These are phyloP conservation scores for Mycena maculata DNA, from an alignment of 768 basidiomycete genomes.

Conservation along the genomic window DNA sequence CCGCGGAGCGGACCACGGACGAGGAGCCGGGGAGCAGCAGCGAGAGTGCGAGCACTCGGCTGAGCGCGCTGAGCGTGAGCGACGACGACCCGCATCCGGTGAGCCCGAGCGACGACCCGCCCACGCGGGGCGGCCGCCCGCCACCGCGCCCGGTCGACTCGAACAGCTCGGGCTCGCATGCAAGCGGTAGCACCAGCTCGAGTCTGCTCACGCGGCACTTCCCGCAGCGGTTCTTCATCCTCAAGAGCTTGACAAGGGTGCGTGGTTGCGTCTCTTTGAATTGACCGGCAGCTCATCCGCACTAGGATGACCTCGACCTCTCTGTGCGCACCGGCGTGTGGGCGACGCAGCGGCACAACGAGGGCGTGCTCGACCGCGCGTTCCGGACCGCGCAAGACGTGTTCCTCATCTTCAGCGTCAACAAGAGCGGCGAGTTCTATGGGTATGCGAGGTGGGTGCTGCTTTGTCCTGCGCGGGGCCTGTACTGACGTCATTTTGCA, in stretches of 20 bases:
- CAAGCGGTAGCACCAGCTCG: conserved; percentile 90
- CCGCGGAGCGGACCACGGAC: conserved; percentile 33
- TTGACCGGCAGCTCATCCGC: conserved; percentile 22
- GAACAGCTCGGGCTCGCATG: conserved; percentile 74
- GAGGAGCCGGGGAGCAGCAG: conserved; percentile 40
- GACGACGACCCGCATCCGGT: conserved; percentile 50
- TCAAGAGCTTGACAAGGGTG: conserved; percentile 88
- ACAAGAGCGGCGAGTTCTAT: conserved; percentile 94
- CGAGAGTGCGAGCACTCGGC: conserved; percentile 35
- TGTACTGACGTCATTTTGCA: conserved; percentile 14
- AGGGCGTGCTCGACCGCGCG: conserved; percentile 90
- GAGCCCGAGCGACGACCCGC: too few species aligned
- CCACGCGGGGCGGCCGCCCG: too few species aligned
- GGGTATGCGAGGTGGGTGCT: conserved; percentile 82
- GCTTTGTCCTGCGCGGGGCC: neutral
- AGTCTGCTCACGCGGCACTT: conserved; percentile 82
- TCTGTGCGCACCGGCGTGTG: conserved; percentile 85
- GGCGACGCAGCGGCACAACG: conserved; percentile 95
- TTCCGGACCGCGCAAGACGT: conserved; percentile 92
- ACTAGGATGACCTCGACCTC: conserved; percentile 86
- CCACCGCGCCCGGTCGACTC: conserved; percentile 50
- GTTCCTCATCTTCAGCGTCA: conserved; percentile 90
- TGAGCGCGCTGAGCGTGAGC: conserved; percentile 35
- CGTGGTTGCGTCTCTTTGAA: conserved; percentile 28
- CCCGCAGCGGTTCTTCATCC: conserved; percentile 89